Conservation (phyloP, 2,329 filamentous ascomycete genomes). For the Pleurostoma richardsiae region DNA sequence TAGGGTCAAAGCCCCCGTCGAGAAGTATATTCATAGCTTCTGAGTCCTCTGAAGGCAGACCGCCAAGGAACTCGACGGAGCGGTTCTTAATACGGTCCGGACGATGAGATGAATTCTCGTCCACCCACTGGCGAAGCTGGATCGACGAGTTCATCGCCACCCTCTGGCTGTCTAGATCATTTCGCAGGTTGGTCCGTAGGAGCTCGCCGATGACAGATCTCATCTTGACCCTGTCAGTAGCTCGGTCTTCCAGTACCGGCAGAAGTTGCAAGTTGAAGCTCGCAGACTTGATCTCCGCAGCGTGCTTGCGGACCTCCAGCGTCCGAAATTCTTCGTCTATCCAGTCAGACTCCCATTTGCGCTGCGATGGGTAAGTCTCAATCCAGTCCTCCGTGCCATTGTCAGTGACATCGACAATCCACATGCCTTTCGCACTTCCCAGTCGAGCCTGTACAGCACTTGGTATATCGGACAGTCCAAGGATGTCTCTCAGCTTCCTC, state of each 20-base stretch:
- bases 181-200: constrained; percentile 42
- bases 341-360: constrained; percentile 58
- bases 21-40: constrained; percentile 52
- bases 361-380: constrained; percentile 59
- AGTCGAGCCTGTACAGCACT: constrained; percentile 66
- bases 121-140: constrained; percentile 49
- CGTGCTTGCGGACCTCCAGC: constrained; percentile 56
- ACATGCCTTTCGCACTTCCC: constrained; percentile 70
- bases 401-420: constrained; percentile 55
- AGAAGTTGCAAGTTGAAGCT: constrained; percentile 65
- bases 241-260: constrained; percentile 59
- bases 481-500: constrained; percentile 37
- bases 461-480: constrained; percentile 51
- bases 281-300: constrained; percentile 42
- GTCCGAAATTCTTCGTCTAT: constrained; percentile 48
- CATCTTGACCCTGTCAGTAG: constrained; percentile 39
- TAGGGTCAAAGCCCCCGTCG: constrained; percentile 54
- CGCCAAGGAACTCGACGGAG: constrained; percentile 37
- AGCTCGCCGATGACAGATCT: constrained; percentile 40
- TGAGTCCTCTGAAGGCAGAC: constrained; percentile 42
- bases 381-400: constrained; percentile 54
- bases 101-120: constrained; percentile 28
- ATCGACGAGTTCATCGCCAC: constrained; percentile 43
- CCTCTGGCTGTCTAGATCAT: constrained; percentile 47
- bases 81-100: constrained; percentile 31